phyloP scores from a whole-genome alignment of 306 rosid species.

The Trichosanthes cucumerina region DNA sequence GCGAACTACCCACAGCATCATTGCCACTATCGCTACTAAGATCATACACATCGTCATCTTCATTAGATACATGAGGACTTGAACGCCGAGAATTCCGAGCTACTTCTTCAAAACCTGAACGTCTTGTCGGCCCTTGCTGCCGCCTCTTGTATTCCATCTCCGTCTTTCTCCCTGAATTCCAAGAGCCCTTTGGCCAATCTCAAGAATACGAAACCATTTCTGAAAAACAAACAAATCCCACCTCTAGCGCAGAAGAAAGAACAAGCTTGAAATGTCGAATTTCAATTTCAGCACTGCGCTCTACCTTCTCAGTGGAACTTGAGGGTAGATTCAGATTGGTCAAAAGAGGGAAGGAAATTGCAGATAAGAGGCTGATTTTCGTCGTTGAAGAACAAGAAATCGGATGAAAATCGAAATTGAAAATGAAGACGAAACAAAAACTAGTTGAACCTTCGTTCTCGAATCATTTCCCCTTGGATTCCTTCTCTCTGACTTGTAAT shows the following conservation, averaged over 20 bases:
- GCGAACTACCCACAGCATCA: constrained; percentile 14
- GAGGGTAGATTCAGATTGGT: not conserved
- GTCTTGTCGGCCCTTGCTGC: constrained; percentile 39
- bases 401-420: not conserved
- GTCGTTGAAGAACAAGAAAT: not conserved
- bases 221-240: not conserved
- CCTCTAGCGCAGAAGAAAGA: not conserved
- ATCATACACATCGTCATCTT: constrained; percentile 13
- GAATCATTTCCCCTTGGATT: not conserved
- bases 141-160: constrained; percentile 70
- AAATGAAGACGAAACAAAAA: not conserved
- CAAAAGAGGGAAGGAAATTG: not conserved
- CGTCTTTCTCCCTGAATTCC: not conserved
- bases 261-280: not conserved
- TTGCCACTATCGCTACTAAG: not conserved
- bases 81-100: constrained; percentile 4
- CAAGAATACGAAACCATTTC: not conserved
- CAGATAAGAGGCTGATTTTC: not conserved
- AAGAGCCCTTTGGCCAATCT: not conserved
- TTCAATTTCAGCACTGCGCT: not conserved
- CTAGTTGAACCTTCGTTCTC: not conserved
- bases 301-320: not conserved
- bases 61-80: not conserved
- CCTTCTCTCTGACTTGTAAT: not conserved
- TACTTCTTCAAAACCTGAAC: constrained; percentile 18